Conservation (phyloP, 2,329 filamentous ascomycete genomes). For the Trichophyton schoenleinii region DNA sequence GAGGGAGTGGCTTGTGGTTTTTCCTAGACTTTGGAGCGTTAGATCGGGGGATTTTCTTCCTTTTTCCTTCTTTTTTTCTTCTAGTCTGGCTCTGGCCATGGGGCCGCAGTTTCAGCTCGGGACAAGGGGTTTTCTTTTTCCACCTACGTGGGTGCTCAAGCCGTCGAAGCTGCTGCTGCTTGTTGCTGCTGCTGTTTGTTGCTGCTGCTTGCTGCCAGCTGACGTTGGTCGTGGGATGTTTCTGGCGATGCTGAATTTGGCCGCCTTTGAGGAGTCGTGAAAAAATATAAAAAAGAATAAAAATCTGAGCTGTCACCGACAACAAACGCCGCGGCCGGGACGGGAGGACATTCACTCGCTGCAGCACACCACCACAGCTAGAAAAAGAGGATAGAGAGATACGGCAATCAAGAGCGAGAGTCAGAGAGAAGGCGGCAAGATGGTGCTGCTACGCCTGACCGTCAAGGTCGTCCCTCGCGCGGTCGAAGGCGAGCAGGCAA, state of each 20-base stretch:
- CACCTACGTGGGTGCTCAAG: neutral
- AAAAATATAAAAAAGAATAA: too few relatives aligned
- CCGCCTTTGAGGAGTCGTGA: too few relatives aligned
- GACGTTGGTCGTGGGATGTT: too few relatives aligned
- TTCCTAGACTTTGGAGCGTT: neutral
- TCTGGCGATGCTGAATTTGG: too few relatives aligned
- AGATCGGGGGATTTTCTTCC: neutral
- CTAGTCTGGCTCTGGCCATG: neutral
- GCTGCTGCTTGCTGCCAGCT: too few relatives aligned
- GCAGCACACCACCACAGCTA: too few relatives aligned
- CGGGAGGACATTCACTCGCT: too few relatives aligned
- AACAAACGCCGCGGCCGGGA: too few relatives aligned
- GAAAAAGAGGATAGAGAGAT: neutral
- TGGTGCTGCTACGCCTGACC: conserved; percentile 28
- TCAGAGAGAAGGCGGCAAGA: conserved; percentile 7
- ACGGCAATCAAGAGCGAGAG: neutral
- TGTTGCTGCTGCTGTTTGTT: neutral
- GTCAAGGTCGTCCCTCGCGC: conserved; percentile 24
- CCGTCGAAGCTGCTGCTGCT: neutral
- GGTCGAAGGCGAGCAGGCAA: neutral
- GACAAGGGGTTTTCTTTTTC: neutral
- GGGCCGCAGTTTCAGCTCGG: neutral
- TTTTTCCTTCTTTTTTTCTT: neutral
- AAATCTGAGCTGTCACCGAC: too few relatives aligned
- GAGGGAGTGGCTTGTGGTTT: neutral